Conservation (phyloP, 768 basidiomycete genomes). For the Kwoniella sp. region DNA sequence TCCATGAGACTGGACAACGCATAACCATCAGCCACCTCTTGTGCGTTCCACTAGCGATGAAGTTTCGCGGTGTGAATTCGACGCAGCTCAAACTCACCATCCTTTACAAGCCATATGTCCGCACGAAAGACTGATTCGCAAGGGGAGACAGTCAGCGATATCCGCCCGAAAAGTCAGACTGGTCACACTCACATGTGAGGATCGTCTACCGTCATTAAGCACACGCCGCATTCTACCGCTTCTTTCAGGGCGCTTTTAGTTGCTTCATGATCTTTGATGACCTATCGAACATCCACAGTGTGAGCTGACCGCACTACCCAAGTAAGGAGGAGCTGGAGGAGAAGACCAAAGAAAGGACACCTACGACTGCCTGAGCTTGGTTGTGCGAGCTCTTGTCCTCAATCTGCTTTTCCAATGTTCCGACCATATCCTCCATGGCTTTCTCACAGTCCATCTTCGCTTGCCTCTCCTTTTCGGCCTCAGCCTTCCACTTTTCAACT, state of each 20-base stretch:
- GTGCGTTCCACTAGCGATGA: too few species aligned
- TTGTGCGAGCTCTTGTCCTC: constrained; percentile 3
- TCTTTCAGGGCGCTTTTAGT: constrained; percentile 27
- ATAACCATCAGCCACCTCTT: background rate
- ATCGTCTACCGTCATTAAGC: constrained; percentile 42
- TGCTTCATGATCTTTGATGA: constrained; percentile 25
- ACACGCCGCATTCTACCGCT: constrained; percentile 41
- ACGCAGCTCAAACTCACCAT: constrained; percentile 50
- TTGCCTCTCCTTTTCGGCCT: constrained; percentile 14
- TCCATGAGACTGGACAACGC: constrained; percentile 23
- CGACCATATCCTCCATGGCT: constrained; percentile 10
- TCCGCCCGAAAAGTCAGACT: background rate
- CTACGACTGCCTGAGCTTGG: constrained; percentile 20
- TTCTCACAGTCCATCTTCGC: constrained; percentile 15
- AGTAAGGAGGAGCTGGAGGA: background rate
- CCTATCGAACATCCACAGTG: constrained; percentile 8
- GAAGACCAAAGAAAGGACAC: background rate
- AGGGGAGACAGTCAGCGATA: background rate
- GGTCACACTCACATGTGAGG: constrained; percentile 43
- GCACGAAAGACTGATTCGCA: constrained; percentile 32
- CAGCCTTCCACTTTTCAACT: constrained; percentile 2
- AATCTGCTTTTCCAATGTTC: constrained; percentile 15
- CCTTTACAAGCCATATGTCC: constrained; percentile 47
- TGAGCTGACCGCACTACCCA: too few species aligned
- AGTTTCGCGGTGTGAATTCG: too few species aligned